Evolutionary conservation across 176 grass and related monocot species (phyloP).

Genomic region (Aegilops longissima): DNA sequence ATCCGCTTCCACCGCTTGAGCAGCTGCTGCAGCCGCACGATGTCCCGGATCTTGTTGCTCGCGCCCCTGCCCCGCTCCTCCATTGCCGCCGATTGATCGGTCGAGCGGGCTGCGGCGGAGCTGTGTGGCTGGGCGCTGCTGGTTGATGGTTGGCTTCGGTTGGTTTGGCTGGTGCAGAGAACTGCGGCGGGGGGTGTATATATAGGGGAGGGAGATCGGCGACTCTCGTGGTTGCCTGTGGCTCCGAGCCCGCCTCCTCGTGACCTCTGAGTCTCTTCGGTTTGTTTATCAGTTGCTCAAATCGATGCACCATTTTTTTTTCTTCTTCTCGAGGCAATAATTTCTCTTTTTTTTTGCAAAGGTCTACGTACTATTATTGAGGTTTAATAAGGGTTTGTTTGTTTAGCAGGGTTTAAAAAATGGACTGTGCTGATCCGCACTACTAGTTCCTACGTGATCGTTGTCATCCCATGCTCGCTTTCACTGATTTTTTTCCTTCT

Average conservation of each 20-base stretch:
- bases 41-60: constrained; percentile 87
- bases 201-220: constrained; percentile 3
- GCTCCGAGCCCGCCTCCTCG: constrained; percentile 28
- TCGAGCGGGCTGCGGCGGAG: neutral
- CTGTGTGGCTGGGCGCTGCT: neutral
- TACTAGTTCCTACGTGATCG: too few relatives aligned
- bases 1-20: constrained; percentile 87
- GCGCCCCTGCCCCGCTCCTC: constrained; percentile 29
- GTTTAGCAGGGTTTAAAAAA: too few relatives aligned
- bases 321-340: neutral
- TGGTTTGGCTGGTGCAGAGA: neutral
- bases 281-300: constrained; percentile 37
- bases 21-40: constrained; percentile 78
- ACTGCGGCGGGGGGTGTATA: neutral
- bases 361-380: neutral
- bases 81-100: constrained; percentile 14
- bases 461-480: too few relatives aligned
- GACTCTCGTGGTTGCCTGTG: neutral
- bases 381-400: neutral
- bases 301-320: neutral
- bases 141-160: neutral
- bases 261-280: constrained; percentile 19
- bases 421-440: too few relatives aligned
- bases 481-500: too few relatives aligned
- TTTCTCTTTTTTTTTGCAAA: neutral